These are phyloP conservation scores for Cairneyella variabilis DNA, from an alignment of 495 filamentous ascomycete species.

Conservation along the genomic window DNA sequence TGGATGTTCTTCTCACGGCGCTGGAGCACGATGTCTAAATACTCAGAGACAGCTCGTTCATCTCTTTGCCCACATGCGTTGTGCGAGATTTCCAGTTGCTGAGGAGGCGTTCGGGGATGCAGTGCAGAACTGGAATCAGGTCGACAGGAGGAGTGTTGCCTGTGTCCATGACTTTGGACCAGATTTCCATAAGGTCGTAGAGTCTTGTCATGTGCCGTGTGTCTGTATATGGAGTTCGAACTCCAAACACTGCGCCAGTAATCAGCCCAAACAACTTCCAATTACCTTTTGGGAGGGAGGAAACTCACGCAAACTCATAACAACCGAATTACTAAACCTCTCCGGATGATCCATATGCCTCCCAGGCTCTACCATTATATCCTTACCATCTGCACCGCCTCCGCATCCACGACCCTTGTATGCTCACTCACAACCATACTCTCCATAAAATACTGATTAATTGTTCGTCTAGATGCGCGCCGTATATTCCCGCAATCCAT, in stretches of 20 bases:
- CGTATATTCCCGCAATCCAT: slow-evolving; percentile 39
- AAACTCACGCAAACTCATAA: slow-evolving; percentile 34
- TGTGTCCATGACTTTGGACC: slow-evolving; percentile 32
- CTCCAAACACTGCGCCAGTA: slow-evolving; percentile 34
- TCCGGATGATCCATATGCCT: slow-evolving; percentile 43
- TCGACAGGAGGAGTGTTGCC: slow-evolving; percentile 16
- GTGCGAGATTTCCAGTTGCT: slow-evolving; percentile 37
- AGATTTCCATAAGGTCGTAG: slow-evolving; percentile 45
- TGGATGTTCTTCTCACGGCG: slow-evolving; percentile 15
- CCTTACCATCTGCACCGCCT: slow-evolving; percentile 42
- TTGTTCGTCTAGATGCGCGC: slow-evolving; percentile 37
- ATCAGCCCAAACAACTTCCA: background rate
- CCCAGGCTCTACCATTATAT: slow-evolving; percentile 36
- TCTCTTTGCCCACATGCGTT: slow-evolving; percentile 32
- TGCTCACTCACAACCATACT: slow-evolving; percentile 39
- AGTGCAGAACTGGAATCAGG: slow-evolving; percentile 4
- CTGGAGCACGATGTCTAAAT: slow-evolving; percentile 19
- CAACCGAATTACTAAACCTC: slow-evolving; percentile 43
- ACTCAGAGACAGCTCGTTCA: slow-evolving; percentile 37
- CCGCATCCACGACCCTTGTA: slow-evolving; percentile 40
- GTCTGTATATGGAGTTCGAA: slow-evolving; percentile 31
- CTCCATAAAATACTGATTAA: slow-evolving; percentile 39
- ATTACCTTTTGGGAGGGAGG: too few species aligned
- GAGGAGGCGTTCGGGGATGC: slow-evolving; percentile 33
- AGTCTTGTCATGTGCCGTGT: slow-evolving; percentile 35